Base-by-base conservation (phyloP, 192 early-diverging fungal species). In the Backusella macrospora region DNA sequence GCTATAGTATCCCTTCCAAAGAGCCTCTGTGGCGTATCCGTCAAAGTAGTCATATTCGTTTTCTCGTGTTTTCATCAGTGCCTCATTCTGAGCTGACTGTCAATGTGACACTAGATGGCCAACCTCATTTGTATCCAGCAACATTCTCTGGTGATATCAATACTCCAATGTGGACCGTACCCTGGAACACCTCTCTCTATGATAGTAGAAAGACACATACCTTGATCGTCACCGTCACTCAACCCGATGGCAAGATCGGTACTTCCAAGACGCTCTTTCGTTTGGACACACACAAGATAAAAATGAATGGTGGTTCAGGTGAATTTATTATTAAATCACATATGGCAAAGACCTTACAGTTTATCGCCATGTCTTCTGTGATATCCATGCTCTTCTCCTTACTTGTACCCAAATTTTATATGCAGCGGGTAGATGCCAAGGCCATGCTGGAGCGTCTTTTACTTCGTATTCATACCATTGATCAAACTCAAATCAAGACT, bases 121-220 rank as follows among this genome's bases (percentile, higher is more conserved):
- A 65, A 12, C 34, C 37, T 39, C 87, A 87, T 66, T 69, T 81
- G 37, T 75, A 83, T 2, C 65, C 80, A 1, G 82, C 87, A 7
- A 48, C 62, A 14, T 90, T 85, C 37, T 39, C 44, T 6, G 75
- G 71, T 0, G 69, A 76, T 21, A 77, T 81, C 1, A 76, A 87
- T 47, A 77, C 93, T 7, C 95, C 93, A 9, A 82, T 98, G 21
- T 98, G 92, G 87, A 83, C 83, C 0, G 75, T 83, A 1, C 79
- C 82, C 15, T 98, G 95, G 95, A 83, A 93, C 70, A 87, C 94
- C 18, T 71, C 76, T 5, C 29, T 69, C 18, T 98, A 86, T 73
- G 83, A 93, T 73, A 91, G 94, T 65, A 89, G 86, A 18, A 64
- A 74, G 38, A 78, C 86, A 5, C 94, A 96, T 72, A 46, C 70